Conservation (phyloP, 2,329 filamentous ascomycete genomes). For the Didymosphaeria variabile region DNA sequence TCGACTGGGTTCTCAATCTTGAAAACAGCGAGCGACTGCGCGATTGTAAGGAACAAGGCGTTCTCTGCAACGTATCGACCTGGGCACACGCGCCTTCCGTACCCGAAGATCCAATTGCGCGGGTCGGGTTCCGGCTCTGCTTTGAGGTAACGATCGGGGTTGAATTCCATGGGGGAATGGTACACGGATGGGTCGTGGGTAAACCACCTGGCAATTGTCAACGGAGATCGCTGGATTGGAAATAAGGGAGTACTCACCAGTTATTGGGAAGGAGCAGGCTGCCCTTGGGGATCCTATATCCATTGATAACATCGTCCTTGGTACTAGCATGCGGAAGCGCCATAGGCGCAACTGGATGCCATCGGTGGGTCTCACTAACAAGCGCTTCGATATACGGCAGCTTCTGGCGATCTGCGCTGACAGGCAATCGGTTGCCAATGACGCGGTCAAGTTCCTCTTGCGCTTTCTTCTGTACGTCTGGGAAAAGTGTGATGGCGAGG, state of each 20-base stretch:
- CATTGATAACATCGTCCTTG: constrained; percentile 49
- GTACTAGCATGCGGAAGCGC: constrained; percentile 42
- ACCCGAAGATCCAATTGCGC: constrained; percentile 47
- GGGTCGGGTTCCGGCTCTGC: constrained; percentile 51
- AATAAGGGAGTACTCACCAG: constrained; percentile 39
- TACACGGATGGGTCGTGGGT: constrained; percentile 52
- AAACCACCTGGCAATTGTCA: constrained; percentile 48
- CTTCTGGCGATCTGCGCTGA: constrained; percentile 55
- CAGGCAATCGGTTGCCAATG: constrained; percentile 59
- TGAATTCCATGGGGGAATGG: constrained; percentile 50
- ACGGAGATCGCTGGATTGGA: background rate
- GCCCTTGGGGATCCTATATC: constrained; percentile 54
- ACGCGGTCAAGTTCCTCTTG: constrained; percentile 59
- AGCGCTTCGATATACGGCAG: constrained; percentile 50
- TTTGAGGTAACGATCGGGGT: constrained; percentile 53
- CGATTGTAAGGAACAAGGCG: constrained; percentile 53
- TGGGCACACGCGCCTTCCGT: constrained; percentile 55
- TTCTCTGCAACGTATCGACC: constrained; percentile 55
- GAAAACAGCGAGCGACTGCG: constrained; percentile 59
- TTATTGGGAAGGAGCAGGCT: constrained; percentile 47
- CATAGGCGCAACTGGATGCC: constrained; percentile 42
- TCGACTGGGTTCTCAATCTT: constrained; percentile 45
- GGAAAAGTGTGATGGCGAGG: constrained; percentile 62
- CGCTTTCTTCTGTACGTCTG: constrained; percentile 57
- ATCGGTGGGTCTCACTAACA: constrained; percentile 56